Conservation (phyloP, 495 filamentous ascomycete genomes). For the Xylaria flabelliformis region DNA sequence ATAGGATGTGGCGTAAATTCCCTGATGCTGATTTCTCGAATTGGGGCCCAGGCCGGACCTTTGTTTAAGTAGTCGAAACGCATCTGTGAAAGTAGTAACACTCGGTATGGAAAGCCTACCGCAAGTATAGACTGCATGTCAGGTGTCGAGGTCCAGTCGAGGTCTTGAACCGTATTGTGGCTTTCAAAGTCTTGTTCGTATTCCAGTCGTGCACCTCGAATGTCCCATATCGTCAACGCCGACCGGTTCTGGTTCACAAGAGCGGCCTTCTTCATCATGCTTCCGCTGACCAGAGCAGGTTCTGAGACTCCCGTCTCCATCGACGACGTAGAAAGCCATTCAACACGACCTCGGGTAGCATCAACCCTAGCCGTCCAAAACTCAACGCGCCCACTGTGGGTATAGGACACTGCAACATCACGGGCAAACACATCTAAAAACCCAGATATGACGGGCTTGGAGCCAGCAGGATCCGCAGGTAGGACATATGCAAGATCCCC, state of each 20-base stretch:
- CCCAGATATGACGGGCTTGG: conserved; percentile 70
- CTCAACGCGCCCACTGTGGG: conserved; percentile 71
- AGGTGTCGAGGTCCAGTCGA: conserved; percentile 95
- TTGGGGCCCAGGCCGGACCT: conserved; percentile 86
- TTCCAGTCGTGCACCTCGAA: conserved; percentile 80
- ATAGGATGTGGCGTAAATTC: conserved; percentile 91
- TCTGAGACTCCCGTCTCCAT: conserved; percentile 80
- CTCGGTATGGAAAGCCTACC: conserved; percentile 85
- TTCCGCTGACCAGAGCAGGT: conserved; percentile 82
- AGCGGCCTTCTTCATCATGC: conserved; percentile 85
- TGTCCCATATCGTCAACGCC: conserved; percentile 92
- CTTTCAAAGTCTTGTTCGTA: conserved; percentile 75
- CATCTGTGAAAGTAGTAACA: conserved; percentile 86
- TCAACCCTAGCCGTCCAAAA: conserved; percentile 88
- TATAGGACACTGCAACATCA: conserved; percentile 89
- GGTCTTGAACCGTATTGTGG: conserved; percentile 78
- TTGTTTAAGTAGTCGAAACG: conserved; percentile 92
- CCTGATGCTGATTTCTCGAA: conserved; percentile 80
- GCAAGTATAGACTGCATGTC: conserved; percentile 90
- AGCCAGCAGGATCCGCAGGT: conserved; percentile 89
- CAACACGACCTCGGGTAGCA: conserved; percentile 58
- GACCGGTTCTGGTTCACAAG: conserved; percentile 75
- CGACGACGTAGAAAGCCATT: conserved; percentile 85
- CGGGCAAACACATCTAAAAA: conserved; percentile 88
- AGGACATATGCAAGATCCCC: conserved; percentile 83